These are phyloP conservation scores for Carpinus viminea DNA, from an alignment of 306 rosid genomes.

Conservation along the genomic window DNA sequence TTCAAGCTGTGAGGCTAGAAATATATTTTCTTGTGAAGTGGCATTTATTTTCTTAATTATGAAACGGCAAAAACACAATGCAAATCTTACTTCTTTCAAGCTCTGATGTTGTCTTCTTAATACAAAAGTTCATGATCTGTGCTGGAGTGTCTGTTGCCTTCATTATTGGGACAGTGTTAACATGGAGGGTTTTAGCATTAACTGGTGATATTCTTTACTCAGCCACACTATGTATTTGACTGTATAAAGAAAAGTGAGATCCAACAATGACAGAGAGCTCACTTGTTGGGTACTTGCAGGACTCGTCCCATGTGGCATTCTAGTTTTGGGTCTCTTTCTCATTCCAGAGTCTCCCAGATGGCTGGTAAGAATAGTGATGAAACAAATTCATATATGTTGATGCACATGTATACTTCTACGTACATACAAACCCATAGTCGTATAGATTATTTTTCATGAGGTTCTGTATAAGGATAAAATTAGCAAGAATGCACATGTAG, in stretches of 20 bases:
- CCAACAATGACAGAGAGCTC: conserved; percentile 16
- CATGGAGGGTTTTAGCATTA: conserved; percentile 83
- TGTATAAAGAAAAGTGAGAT: background rate
- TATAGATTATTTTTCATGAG: background rate
- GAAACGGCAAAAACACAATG: background rate
- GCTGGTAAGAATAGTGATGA: conserved; percentile 58
- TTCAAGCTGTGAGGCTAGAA: conserved; percentile 10
- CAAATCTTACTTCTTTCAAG: too few relatives aligned
- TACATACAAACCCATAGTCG: background rate
- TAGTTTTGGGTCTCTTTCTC: conserved; percentile 77
- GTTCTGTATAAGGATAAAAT: background rate
- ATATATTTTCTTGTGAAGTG: background rate
- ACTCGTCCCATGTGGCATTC: conserved; percentile 69
- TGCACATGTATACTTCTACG: background rate
- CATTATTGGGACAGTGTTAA: conserved; percentile 68
- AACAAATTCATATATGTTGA: background rate
- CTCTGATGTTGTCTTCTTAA: conserved; percentile 16
- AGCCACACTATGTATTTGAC: conserved; percentile 12
- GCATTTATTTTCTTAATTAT: conserved; percentile 5
- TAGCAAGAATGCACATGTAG: conserved; percentile 2
- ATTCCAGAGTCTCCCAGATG: conserved; percentile 99
- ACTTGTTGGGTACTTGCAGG: conserved; percentile 52
- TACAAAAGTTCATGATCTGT: conserved; percentile 69
- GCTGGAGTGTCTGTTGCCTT: conserved; percentile 67
- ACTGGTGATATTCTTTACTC: conserved; percentile 40